Evolutionary conservation across 352 stramenopile species (phyloP).

Genomic region (Phytophthora colocasiae): DNA sequence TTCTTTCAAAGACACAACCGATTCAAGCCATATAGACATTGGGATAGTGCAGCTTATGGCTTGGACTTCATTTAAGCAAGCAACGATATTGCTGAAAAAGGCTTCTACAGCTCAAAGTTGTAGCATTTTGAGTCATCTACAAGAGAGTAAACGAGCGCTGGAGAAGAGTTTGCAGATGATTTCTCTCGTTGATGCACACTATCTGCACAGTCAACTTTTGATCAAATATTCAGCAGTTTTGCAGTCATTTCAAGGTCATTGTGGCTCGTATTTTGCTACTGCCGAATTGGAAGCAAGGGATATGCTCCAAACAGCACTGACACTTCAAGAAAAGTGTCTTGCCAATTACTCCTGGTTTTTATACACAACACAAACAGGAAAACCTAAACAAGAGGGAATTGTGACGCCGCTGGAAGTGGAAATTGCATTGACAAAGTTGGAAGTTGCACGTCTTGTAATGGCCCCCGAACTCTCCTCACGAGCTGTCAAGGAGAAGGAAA

Average conservation of each 20-base stretch:
- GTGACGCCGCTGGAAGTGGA: slow-evolving; percentile 28
- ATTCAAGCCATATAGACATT: slow-evolving; percentile 21
- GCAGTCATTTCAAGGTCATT: slow-evolving; percentile 3
- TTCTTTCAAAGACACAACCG: background rate
- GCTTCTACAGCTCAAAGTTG: slow-evolving; percentile 3
- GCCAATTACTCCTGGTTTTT: slow-evolving; percentile 4
- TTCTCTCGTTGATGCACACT: slow-evolving; percentile 22
- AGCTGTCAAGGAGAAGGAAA: slow-evolving; percentile 53
- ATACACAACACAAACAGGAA: slow-evolving; percentile 1
- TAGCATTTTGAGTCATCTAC: slow-evolving; percentile 6
- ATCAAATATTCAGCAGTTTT: slow-evolving; percentile 26
- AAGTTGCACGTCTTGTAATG: slow-evolving; percentile 49
- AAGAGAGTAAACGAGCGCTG: slow-evolving; percentile 27
- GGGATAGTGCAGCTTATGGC: slow-evolving; percentile 35
- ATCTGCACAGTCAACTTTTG: slow-evolving; percentile 22
- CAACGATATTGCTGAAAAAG: slow-evolving; percentile 30
- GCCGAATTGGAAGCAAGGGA: slow-evolving; percentile 6
- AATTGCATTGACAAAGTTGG: slow-evolving; percentile 46
- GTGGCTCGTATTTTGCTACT: slow-evolving; percentile 1
- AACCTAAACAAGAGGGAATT: slow-evolving; percentile 16
- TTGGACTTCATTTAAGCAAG: slow-evolving; percentile 45
- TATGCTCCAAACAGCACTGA: slow-evolving; percentile 29
- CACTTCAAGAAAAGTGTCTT: slow-evolving; percentile 15
- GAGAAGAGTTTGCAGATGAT: slow-evolving; percentile 29
- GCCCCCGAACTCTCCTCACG: slow-evolving; percentile 32